phyloP scores from a whole-genome alignment of 2,329 filamentous ascomycete species.

The Sclerotinia sclerotiorum region DNA sequence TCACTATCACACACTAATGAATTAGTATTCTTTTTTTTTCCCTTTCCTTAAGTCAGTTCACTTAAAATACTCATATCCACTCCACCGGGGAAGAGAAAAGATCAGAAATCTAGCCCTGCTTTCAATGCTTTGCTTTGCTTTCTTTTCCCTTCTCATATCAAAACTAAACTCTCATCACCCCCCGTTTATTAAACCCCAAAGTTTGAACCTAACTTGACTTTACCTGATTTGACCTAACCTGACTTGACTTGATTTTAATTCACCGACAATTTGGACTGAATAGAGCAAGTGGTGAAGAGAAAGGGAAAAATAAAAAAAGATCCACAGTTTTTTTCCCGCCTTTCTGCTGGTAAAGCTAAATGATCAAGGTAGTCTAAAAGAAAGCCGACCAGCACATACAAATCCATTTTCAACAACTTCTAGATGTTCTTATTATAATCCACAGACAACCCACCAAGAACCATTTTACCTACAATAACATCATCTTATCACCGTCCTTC shows the following conservation, averaged over 20 bases:
- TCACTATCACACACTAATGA: neutral
- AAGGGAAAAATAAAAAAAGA: neutral
- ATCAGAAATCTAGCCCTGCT: conserved; percentile 9
- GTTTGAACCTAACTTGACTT: neutral
- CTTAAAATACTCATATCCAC: neutral
- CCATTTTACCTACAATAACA: no score
- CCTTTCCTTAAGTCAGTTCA: neutral
- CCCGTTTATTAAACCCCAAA: neutral
- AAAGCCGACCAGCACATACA: conserved; percentile 8
- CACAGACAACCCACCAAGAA: no score
- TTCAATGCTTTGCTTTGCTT: neutral
- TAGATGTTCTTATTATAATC: neutral
- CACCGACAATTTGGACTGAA: conserved; percentile 12
- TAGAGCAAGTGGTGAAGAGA: neutral
- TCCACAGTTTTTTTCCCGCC: conserved; percentile 1
- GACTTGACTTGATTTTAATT: conserved; percentile 12
- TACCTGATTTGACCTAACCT: neutral
- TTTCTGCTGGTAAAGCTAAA: conserved; percentile 10
- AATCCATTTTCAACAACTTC: neutral
- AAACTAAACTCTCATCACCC: neutral
- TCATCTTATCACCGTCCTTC: no score
- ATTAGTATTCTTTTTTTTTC: neutral
- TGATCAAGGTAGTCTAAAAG: conserved; percentile 4
- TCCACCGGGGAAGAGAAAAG: conserved; percentile 16
- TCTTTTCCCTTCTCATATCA: neutral